phyloP scores from a whole-genome alignment of 169 alveolate genomes.

The Pseudocohnilembus persalinus region DNA sequence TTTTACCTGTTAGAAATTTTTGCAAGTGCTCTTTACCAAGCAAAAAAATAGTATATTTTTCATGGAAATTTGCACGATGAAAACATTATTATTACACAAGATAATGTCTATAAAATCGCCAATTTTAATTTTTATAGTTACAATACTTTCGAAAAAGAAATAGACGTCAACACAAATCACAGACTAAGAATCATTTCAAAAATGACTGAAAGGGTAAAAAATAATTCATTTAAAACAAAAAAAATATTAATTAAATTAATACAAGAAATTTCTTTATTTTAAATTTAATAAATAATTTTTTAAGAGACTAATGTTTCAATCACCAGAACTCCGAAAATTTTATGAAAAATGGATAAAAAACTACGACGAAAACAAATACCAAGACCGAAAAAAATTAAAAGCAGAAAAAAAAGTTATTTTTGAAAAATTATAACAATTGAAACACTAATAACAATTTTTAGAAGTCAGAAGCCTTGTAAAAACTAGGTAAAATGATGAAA shows the following conservation, averaged over 20 bases:
- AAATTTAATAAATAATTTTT: too few relatives aligned
- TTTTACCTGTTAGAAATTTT: too few relatives aligned
- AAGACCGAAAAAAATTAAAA: neutral
- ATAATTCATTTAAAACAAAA: neutral
- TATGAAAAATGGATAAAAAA: neutral
- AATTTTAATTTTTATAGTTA: neutral
- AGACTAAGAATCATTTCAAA: neutral
- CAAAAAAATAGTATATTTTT: neutral
- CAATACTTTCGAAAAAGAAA: neutral
- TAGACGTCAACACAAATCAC: neutral
- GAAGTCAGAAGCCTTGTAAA: too few relatives aligned
- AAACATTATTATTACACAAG: neutral
- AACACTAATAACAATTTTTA: too few relatives aligned
- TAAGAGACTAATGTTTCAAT: neutral
- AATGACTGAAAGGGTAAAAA: neutral
- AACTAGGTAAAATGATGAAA: neutral
- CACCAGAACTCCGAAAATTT: neutral
- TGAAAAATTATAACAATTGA: too few relatives aligned
- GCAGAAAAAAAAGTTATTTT: neutral
- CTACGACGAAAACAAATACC: neutral
- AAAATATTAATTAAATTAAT: too few relatives aligned
- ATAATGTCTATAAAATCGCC: neutral
- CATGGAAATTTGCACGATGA: neutral
- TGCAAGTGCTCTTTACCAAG: neutral
- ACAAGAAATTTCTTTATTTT: too few relatives aligned